Base-by-base conservation (phyloP, 106 monocot species). In the Apostasia ramifera region DNA sequence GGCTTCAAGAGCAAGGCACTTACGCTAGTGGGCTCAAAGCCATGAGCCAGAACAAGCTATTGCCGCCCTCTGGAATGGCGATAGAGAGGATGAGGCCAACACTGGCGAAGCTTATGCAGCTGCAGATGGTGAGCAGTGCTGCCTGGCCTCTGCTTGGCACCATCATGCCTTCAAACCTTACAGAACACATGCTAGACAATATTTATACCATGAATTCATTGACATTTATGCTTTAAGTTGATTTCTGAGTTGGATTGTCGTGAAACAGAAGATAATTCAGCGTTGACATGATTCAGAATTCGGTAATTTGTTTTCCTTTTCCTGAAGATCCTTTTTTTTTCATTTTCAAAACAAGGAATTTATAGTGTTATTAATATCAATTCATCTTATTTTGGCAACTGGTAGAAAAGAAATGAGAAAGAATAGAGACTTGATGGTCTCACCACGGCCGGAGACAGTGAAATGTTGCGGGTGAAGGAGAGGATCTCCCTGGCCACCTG, bases 71-170 rank as follows among this genome's bases (percentile, higher is more conserved):
- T 3, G 95, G 91, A 44, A 95, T 69, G 6, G 95, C 73, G 56
- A 95, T 95, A 52, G 95, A 88, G 66, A 95, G 91, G 44, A 95
- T 91, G 3, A 95, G 85, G 2, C 71, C 95, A 42, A 95, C 91
- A 38, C 95, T 95, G 41, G 77, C 88, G 41, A 95, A 88, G 80
- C 95, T 95, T 65, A 95, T 86, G 84, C 91, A 88, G 4, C 91
- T 95, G 82, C 95, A 95, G 78, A 95, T 91, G 53, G 95, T 91
- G 14, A 95, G 88, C 60, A 95, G 55, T n/a, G 95, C 88, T 12
- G 95, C 95, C 74, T 95, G 95, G 14, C 88, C 88, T 76, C 91
- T 83, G 85, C 83, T 95, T 63, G 95, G 95, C n/a, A 84, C 71
- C 95, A 95, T 95, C 63, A 86, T 76, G 26, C 95, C 95, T 77